A percentile compares a stretch with the other conserved stretches of the same genome.
Conservation (phyloP, 2,329 filamentous ascomycete genomes). For the Pseudocercospora vitis region DNA sequence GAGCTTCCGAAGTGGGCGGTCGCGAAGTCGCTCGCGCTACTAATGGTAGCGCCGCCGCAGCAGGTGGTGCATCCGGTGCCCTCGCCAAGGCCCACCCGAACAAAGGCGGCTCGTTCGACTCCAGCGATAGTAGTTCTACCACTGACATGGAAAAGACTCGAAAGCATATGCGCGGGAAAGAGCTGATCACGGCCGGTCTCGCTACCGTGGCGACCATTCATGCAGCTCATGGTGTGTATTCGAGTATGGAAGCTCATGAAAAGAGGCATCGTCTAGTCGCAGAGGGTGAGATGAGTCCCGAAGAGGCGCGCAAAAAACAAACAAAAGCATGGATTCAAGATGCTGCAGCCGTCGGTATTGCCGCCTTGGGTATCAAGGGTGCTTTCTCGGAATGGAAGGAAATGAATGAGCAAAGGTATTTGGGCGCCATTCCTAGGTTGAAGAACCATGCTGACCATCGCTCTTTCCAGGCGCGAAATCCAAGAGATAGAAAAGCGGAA, state of each 20-base stretch:
- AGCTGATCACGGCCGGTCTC: slow-evolving; percentile 64
- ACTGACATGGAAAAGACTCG: slow-evolving; percentile 61
- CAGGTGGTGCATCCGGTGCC: slow-evolving; percentile 41
- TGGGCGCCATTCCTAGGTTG: slow-evolving; percentile 26
- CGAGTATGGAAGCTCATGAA: slow-evolving; percentile 63
- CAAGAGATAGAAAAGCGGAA: slow-evolving; percentile 54
- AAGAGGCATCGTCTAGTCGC: slow-evolving; percentile 59
- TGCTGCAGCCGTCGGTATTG: slow-evolving; percentile 65
- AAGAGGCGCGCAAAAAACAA: slow-evolving; percentile 63
- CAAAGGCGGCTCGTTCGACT: slow-evolving; percentile 21
- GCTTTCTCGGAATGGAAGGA: slow-evolving; percentile 68
- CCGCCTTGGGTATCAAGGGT: slow-evolving; percentile 66
- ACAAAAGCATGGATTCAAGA: slow-evolving; percentile 65
- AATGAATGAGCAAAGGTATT: slow-evolving; percentile 61
- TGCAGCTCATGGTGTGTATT: slow-evolving; percentile 65
- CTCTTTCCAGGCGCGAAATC: slow-evolving; percentile 40
- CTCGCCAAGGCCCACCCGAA: slow-evolving; percentile 7
- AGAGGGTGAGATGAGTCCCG: slow-evolving; percentile 62
- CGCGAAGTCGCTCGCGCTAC: slow-evolving; percentile 42
- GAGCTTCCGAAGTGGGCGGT: slow-evolving; percentile 31
- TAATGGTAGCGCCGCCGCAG: slow-evolving; percentile 43
- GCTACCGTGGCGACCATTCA: slow-evolving; percentile 69
- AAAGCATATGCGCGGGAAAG: slow-evolving; percentile 66
- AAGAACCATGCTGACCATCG: slow-evolving; percentile 26
- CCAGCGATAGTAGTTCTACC: slow-evolving; percentile 39